Base-by-base conservation (phyloP, 1,284 basidiomycete genomes). In the Moesziomyces aphidis region DNA sequence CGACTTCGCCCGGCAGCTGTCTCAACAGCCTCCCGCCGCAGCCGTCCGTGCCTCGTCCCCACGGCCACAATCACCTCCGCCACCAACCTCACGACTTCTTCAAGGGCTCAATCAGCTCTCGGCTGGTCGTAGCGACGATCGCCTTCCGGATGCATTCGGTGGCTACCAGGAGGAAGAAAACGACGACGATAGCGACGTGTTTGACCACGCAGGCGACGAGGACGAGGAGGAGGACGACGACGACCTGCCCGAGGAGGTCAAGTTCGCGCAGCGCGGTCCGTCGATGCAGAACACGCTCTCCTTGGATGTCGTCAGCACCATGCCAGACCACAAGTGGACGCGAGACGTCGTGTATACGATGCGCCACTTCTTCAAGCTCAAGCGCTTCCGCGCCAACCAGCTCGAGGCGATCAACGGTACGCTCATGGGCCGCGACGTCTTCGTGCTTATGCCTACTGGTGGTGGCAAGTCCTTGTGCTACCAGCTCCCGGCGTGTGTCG, bases 391-490 rank as follows among this genome's bases (percentile, higher is more conserved):
- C 17, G 86, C 85, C 5, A 93, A 97, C 83, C 97, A 98, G 84
- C 88, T 93, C 43, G 91, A 93, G 79, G 94, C 93, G 0, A 93
- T 98, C 77, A 89, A 90, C 53, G 91, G 91, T 4, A 91, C 92
- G 0, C 87, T 99, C 83, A 87, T 88, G 0, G 94, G 92, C 3
- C 89, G 88, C 51, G 95, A 99, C 80, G 93, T 95, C 15, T 95
- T 98, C 76, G 93, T 97, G 21, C 88, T 99, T 7, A 96, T 98
- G 90, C 96, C 97, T 0, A 99, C 96, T 0, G 96, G 96, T 28
- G 96, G 95, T 7, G 96, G 95, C 0, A 98, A 98, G 86, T 87
- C 87, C 83, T 74, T 89, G 24, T 88, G 86, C 45, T 89, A 90
- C 77, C 78, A 80, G 62, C 89, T 98, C 0, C 96, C 96, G 0